Percentiles rank a stretch among this genome's conserved stretches.
Evolutionary conservation across 2,329 filamentous ascomycete genomes (phyloP).

Genomic region (Macroventuria anomochaeta): DNA sequence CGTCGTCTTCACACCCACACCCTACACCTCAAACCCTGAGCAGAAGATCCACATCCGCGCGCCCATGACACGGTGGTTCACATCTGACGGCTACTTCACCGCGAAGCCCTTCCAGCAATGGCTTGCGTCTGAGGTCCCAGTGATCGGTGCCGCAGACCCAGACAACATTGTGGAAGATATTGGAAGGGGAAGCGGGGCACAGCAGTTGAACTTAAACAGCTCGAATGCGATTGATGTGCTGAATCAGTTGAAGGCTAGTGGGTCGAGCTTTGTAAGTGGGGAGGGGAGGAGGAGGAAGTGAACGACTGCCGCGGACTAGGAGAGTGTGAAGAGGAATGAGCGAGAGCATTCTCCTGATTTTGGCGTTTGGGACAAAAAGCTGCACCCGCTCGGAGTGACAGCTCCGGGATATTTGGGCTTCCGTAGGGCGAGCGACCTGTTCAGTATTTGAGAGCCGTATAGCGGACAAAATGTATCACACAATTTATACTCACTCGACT

Average conservation of each 20-base stretch:
- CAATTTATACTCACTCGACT: no score
- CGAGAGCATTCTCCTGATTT: neutral
- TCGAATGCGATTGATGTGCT: conserved; percentile 45
- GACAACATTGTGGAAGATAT: conserved; percentile 56
- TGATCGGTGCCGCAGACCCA: conserved; percentile 71
- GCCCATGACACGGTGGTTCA: conserved; percentile 78
- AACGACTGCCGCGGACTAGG: neutral
- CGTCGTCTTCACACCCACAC: conserved; percentile 60
- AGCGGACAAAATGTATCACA: neutral
- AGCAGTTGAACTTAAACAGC: conserved; percentile 37
- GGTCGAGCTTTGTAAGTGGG: conserved; percentile 35
- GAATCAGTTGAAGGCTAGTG: conserved; percentile 46
- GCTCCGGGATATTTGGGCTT: neutral
- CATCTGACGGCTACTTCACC: conserved; percentile 74
- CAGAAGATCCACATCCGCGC: conserved; percentile 63
- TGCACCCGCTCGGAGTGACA: neutral
- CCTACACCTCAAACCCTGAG: conserved; percentile 36
- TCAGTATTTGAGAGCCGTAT: no score
- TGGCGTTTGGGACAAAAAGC: conserved; percentile 1
- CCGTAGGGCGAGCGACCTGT: neutral
- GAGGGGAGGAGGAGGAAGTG: conserved; percentile 45
- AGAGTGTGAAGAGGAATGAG: neutral
- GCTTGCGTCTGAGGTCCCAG: conserved; percentile 70
- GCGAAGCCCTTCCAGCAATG: conserved; percentile 79
- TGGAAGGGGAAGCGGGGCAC: conserved; percentile 43